These are phyloP conservation scores for Botryotinia convoluta DNA, from an alignment of 2,329 filamentous ascomycete species.

Conservation along the genomic window DNA sequence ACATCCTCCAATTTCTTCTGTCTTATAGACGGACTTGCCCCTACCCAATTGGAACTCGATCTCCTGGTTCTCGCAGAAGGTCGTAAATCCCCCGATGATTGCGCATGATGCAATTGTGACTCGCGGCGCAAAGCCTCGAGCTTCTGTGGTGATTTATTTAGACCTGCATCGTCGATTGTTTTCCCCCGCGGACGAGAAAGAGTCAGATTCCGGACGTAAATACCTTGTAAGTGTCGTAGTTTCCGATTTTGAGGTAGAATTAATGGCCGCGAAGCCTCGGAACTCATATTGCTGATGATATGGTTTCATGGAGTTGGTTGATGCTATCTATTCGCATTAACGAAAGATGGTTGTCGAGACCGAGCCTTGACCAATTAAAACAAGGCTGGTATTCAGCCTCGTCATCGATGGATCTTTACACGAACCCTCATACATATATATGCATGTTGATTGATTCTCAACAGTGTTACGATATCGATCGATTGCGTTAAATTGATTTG, in stretches of 20 bases:
- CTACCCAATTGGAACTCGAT: constrained; percentile 62
- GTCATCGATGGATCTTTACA: neutral
- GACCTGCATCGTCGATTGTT: constrained; percentile 74
- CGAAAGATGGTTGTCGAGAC: neutral
- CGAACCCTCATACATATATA: neutral
- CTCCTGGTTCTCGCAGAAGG: constrained; percentile 45
- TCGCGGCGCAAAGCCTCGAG: constrained; percentile 49
- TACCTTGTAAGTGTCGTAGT: constrained; percentile 80
- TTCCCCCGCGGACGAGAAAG: constrained; percentile 56
- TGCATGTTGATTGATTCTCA: neutral
- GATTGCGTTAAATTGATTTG: neutral
- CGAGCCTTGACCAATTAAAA: neutral
- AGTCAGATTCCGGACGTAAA: constrained; percentile 82
- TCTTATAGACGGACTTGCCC: constrained; percentile 55
- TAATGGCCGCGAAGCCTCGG: constrained; percentile 43
- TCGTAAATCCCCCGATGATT: constrained; percentile 53
- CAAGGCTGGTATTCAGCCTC: constrained; percentile 3
- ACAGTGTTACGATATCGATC: neutral
- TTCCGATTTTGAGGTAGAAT: constrained; percentile 76
- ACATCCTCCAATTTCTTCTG: constrained; percentile 76
- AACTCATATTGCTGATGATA: constrained; percentile 32
- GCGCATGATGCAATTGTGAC: constrained; percentile 52
- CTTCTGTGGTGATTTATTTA: constrained; percentile 65
- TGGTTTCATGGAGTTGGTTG: constrained; percentile 6
- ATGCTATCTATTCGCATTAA: neutral